Percentiles rank a stretch among this genome's conserved stretches.
phyloP scores from a whole-genome alignment of 2,329 filamentous ascomycete species.

The Fusarium bulbicola region DNA sequence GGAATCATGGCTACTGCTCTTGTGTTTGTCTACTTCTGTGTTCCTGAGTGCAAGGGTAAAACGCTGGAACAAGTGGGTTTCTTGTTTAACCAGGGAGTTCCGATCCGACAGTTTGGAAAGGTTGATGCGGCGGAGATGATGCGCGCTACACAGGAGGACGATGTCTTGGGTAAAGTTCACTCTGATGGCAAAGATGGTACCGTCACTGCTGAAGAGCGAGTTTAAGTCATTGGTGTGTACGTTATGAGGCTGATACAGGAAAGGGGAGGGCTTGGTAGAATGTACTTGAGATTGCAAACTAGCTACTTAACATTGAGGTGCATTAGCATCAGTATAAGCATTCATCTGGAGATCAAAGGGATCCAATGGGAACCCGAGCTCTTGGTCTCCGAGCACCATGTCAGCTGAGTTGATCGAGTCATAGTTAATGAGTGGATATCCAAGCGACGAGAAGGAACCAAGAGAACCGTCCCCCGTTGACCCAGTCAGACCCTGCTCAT shows the following conservation, averaged over 20 bases:
- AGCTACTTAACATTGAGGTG: neutral
- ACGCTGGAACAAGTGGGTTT: slow-evolving; percentile 32
- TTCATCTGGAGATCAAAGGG: slow-evolving; percentile 31
- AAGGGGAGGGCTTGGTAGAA: too few species aligned
- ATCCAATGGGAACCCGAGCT: slow-evolving; percentile 16
- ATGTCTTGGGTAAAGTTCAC: neutral
- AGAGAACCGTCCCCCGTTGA: neutral
- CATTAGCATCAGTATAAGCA: slow-evolving; percentile 19
- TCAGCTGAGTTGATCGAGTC: slow-evolving; percentile 2
- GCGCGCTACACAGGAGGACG: neutral
- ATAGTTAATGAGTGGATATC: slow-evolving; percentile 1
- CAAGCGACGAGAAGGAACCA: neutral
- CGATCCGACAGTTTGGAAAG: slow-evolving; percentile 28
- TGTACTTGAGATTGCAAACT: neutral
- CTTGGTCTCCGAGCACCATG: slow-evolving; percentile 12
- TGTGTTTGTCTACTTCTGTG: slow-evolving; percentile 28
- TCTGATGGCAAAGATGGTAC: neutral
- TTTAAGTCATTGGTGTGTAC: neutral
- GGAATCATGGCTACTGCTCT: neutral
- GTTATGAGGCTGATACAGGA: too few species aligned
- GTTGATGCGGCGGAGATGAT: slow-evolving; percentile 24
- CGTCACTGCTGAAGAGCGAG: neutral
- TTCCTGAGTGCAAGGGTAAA: slow-evolving; percentile 34
- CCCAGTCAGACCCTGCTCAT: neutral
- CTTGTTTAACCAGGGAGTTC: slow-evolving; percentile 28